A percentile compares a stretch with the other conserved stretches of the same genome.
These are phyloP conservation scores for Ceratobasidium sp. DNA, from an alignment of 1,284 basidiomycete genomes.

Conservation along the genomic window DNA sequence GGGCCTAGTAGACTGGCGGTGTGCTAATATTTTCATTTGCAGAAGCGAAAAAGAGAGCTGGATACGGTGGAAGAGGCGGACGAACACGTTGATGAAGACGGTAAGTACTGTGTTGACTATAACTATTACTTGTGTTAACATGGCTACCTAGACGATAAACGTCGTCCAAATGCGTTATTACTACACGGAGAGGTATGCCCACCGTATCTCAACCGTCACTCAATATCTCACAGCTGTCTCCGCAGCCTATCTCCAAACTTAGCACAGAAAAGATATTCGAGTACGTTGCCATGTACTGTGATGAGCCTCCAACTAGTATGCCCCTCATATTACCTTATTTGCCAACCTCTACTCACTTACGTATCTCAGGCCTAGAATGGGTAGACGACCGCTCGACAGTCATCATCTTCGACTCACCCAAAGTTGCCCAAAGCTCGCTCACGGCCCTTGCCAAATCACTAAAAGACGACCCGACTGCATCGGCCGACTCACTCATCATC, in stretches of 20 bases:
- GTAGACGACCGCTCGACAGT: slow-evolving; percentile 37
- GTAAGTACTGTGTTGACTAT: background rate
- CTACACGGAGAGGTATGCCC: slow-evolving; percentile 36
- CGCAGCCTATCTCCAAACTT: slow-evolving; percentile 38
- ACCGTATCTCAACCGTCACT: background rate
- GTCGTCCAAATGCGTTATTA: slow-evolving; percentile 25
- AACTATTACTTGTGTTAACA: background rate
- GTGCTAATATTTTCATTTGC: background rate
- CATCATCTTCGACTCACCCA: slow-evolving; percentile 29
- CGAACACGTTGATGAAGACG: slow-evolving; percentile 36
- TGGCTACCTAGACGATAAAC: slow-evolving; percentile 33
- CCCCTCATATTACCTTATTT: background rate
- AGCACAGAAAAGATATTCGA: slow-evolving; percentile 38
- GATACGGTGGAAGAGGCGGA: slow-evolving; percentile 38
- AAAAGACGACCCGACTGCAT: background rate
- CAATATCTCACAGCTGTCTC: background rate
- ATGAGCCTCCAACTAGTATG: slow-evolving; percentile 29
- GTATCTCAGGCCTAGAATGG: slow-evolving; percentile 35
- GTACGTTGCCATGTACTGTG: slow-evolving; percentile 36
- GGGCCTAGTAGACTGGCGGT: too few species aligned
- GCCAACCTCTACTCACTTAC: background rate
- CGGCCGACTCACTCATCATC: slow-evolving; percentile 7
- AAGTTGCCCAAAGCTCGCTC: slow-evolving; percentile 1
- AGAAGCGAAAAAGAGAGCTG: slow-evolving; percentile 30
- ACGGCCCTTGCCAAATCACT: slow-evolving; percentile 1